Evolutionary conservation across 2,329 filamentous ascomycete species (phyloP).

Genomic region (Sarocladium kiliense): DNA sequence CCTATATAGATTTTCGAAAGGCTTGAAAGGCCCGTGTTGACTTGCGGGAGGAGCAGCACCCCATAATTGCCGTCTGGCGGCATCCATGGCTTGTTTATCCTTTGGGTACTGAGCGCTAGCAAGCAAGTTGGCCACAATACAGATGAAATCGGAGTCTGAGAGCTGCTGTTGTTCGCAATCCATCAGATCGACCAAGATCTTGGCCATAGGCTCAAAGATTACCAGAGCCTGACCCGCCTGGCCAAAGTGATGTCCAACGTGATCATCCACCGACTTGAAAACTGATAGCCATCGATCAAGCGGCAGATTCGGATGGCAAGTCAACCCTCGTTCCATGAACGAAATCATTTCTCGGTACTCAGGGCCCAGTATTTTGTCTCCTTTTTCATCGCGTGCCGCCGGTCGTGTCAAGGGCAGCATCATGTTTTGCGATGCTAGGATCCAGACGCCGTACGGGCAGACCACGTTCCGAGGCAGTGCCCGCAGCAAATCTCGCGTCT

Average conservation of each 20-base stretch:
- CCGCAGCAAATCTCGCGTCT: slow-evolving; percentile 47
- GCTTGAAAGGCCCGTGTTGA: slow-evolving; percentile 48
- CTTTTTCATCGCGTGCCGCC: slow-evolving; percentile 17
- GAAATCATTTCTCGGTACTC: slow-evolving; percentile 66
- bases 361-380: slow-evolving; percentile 49
- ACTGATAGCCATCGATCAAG: slow-evolving; percentile 46
- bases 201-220: slow-evolving; percentile 67
- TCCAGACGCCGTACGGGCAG: slow-evolving; percentile 46
- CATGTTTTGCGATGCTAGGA: slow-evolving; percentile 43
- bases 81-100: slow-evolving; percentile 59
- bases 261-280: slow-evolving; percentile 50
- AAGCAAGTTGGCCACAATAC: neutral
- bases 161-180: slow-evolving; percentile 13
- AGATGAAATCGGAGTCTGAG: neutral
- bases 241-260: slow-evolving; percentile 58
- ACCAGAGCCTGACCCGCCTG: slow-evolving; percentile 61
- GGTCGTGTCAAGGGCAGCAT: slow-evolving; percentile 5
- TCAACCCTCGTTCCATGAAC: slow-evolving; percentile 60
- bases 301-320: slow-evolving; percentile 41
- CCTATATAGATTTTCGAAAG: slow-evolving; percentile 62
- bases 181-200: slow-evolving; percentile 38
- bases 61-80: slow-evolving; percentile 63
- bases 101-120: slow-evolving; percentile 46
- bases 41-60: slow-evolving; percentile 23
- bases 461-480: slow-evolving; percentile 38